These are phyloP conservation scores for Xylaria digitata DNA, from an alignment of 2,329 filamentous ascomycete genomes.

Conservation along the genomic window DNA sequence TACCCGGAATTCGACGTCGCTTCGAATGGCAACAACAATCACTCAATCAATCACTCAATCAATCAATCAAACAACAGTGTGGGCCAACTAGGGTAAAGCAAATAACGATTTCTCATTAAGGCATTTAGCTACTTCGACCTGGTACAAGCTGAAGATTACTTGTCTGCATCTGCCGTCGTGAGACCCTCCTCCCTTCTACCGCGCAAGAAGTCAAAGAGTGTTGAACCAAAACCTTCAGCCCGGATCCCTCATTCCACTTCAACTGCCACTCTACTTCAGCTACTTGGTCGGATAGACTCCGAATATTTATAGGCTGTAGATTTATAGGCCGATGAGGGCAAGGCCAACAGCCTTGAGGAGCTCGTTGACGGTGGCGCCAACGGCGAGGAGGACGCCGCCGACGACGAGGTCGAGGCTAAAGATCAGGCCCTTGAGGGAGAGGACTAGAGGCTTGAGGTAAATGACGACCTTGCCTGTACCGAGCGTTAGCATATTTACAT, in stretches of 20 bases:
- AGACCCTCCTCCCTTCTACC: not conserved
- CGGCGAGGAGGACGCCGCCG: conserved; percentile 40
- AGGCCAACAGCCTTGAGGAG: conserved; percentile 45
- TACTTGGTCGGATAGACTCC: too few relatives aligned
- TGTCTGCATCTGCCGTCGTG: conserved; percentile 12
- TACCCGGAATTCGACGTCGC: conserved; percentile 20
- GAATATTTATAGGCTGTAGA: conserved; percentile 15
- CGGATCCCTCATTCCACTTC: not conserved
- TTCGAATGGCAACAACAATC: not conserved
- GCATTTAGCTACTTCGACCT: conserved; percentile 20
- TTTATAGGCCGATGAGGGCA: conserved; percentile 38
- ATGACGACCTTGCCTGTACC: conserved; percentile 41
- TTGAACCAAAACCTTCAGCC: conserved; percentile 1
- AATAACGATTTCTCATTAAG: conserved; percentile 4
- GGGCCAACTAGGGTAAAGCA: not conserved
- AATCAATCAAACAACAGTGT: not conserved
- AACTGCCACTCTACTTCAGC: not conserved
- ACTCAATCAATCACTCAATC: too few relatives aligned
- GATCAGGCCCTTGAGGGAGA: conserved; percentile 40
- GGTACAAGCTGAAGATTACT: conserved; percentile 17
- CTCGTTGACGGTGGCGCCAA: conserved; percentile 42
- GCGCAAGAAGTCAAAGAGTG: conserved; percentile 13
- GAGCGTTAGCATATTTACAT: conserved; percentile 22
- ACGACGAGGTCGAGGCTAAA: conserved; percentile 46
- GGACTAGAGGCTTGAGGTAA: conserved; percentile 41